Percentiles rank a stretch among this genome's conserved stretches.
Evolutionary conservation across 108 stramenopile species (phyloP).

Genomic region (Aurantiochytrium sp.): DNA sequence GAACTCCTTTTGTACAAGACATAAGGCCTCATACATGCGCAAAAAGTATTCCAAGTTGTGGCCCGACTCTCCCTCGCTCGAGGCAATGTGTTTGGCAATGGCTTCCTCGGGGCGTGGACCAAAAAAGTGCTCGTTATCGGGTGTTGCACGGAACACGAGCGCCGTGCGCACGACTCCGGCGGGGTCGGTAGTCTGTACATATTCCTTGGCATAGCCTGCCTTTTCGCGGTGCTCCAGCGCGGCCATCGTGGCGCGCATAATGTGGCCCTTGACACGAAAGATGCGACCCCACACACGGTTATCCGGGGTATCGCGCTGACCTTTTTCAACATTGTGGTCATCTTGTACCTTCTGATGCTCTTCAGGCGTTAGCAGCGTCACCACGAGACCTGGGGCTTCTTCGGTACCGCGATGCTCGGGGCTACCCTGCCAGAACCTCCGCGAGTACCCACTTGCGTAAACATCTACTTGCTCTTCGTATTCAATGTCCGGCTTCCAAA

Average conservation of each 20-base stretch:
- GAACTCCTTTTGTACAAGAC: background rate
- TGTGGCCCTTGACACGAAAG: background rate
- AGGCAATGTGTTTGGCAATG: background rate
- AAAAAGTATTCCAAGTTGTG: background rate
- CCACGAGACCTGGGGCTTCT: background rate
- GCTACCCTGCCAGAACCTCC: conserved; percentile 18
- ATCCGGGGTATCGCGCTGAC: background rate
- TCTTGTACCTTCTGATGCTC: background rate
- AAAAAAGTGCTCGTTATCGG: background rate
- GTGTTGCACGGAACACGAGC: background rate
- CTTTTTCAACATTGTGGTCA: background rate
- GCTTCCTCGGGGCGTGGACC: background rate
- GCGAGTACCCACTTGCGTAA: background rate
- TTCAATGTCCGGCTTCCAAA: conserved; percentile 3
- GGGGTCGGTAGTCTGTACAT: background rate
- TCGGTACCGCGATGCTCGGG: background rate
- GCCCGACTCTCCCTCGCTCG: background rate
- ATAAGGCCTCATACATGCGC: background rate
- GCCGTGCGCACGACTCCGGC: background rate
- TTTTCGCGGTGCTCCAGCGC: background rate
- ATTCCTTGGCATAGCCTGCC: background rate
- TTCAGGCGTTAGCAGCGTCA: background rate
- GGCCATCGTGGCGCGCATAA: background rate
- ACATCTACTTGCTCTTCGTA: background rate
- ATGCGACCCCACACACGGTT: background rate